Evolutionary conservation across 2,329 filamentous ascomycete species (phyloP).

Genomic region (Coniochaeta pulveracea): DNA sequence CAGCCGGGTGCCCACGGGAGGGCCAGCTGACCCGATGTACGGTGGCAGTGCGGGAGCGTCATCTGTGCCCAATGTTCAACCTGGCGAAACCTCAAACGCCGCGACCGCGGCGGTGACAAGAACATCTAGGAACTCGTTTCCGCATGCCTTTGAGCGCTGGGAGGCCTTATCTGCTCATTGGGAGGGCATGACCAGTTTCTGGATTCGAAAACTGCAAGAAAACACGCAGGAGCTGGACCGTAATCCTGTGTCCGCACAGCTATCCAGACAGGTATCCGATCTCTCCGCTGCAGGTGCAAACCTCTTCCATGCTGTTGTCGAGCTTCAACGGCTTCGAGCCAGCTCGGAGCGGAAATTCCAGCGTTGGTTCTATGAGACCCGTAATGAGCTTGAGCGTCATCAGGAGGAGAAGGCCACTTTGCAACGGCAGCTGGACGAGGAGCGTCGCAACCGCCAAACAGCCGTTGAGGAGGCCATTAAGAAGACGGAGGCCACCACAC

Average conservation of each 20-base stretch:
- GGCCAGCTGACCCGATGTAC: conserved; percentile 8
- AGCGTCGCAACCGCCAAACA: conserved; percentile 59
- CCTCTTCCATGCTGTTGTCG: conserved; percentile 93
- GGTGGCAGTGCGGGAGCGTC: too few relatives aligned
- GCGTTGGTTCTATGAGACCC: conserved; percentile 95
- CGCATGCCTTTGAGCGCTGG: conserved; percentile 96
- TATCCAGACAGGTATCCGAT: conserved; percentile 90
- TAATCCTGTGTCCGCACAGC: conserved; percentile 75
- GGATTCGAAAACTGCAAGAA: conserved; percentile 86
- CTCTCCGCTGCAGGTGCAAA: conserved; percentile 96
- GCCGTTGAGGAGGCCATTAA: conserved; percentile 55
- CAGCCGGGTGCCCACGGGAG: conserved; percentile 14
- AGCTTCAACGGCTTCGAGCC: conserved; percentile 83
- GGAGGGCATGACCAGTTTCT: conserved; percentile 95
- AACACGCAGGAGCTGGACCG: conserved; percentile 76
- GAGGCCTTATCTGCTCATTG: conserved; percentile 94
- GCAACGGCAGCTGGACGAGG: conserved; percentile 63
- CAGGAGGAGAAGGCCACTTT: conserved; percentile 74
- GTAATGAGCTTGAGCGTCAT: conserved; percentile 73
- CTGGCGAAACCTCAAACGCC: conserved; percentile 20
- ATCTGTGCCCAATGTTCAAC: conserved; percentile 13
- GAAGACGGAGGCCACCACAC: conserved; percentile 59
- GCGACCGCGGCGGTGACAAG: conserved; percentile 14
- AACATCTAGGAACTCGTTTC: conserved; percentile 61
- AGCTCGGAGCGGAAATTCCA: conserved; percentile 97